These are phyloP conservation scores for Cochliopodium minus DNA, from an alignment of 208 protist genomes.

Conservation along the genomic window DNA sequence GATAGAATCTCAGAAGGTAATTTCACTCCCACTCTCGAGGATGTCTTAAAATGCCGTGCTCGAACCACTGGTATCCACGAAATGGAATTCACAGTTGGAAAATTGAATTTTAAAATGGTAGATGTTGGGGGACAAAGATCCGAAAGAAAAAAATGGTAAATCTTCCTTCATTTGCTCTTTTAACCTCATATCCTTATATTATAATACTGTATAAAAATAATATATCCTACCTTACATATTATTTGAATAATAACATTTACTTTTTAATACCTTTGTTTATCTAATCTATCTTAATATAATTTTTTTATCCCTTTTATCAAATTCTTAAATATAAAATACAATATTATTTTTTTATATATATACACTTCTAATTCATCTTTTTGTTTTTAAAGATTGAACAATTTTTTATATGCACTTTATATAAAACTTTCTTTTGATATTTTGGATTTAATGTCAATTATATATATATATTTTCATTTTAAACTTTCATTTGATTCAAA, in stretches of 20 bases:
- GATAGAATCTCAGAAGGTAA: neutral
- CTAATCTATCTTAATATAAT: too few relatives aligned
- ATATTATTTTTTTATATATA: conserved; percentile 9
- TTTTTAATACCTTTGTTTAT: too few relatives aligned
- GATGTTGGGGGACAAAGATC: neutral
- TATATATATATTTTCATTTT: neutral
- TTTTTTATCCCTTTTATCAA: neutral
- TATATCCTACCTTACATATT: too few relatives aligned
- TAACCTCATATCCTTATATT: too few relatives aligned
- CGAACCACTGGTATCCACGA: conserved; percentile 60
- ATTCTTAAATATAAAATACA: neutral
- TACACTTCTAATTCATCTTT: neutral
- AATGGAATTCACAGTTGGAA: conserved; percentile 37
- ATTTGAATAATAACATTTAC: too few relatives aligned
- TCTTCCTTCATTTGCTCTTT: too few relatives aligned
- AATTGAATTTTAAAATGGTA: conserved; percentile 27
- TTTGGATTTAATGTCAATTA: neutral
- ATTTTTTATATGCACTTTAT: neutral
- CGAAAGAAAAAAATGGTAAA: neutral
- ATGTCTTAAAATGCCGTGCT: conserved; percentile 43
- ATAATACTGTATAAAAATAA: too few relatives aligned
- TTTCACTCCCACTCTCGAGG: conserved; percentile 23
- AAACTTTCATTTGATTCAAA: neutral
- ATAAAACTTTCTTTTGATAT: conserved; percentile 1
- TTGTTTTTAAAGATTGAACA: neutral